Conservation (phyloP, 1,284 basidiomycete genomes). For the Phellopilus nigrolimitatus region DNA sequence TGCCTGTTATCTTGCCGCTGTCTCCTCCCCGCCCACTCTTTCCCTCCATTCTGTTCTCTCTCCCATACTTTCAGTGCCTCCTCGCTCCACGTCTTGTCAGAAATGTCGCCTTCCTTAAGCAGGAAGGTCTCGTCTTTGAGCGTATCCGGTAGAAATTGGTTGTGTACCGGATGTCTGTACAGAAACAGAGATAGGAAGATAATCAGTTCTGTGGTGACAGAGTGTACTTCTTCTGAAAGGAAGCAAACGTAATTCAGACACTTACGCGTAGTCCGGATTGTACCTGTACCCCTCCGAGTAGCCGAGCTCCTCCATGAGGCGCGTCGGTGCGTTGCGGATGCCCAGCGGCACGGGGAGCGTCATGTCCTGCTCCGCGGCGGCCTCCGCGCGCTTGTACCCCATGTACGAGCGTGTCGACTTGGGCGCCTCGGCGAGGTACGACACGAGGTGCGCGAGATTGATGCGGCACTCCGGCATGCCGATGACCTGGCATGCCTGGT, state of each 20-base stretch:
- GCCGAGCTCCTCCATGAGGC: constrained; percentile 76
- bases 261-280: constrained; percentile 72
- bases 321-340: constrained; percentile 86
- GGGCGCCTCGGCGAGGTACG: constrained; percentile 77
- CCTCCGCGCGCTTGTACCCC: constrained; percentile 71
- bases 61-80: constrained; percentile 73
- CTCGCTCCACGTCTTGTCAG: constrained; percentile 71
- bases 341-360: constrained; percentile 67
- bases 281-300: constrained; percentile 74
- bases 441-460: constrained; percentile 75
- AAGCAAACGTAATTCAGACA: constrained; percentile 20
- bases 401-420: constrained; percentile 81
- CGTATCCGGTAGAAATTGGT: constrained; percentile 51
- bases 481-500: constrained; percentile 76
- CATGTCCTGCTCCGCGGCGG: constrained; percentile 48
- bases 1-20: not conserved
- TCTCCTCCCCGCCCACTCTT: constrained; percentile 56
- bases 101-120: constrained; percentile 44
- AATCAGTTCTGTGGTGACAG: no score
- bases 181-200: constrained; percentile 8
- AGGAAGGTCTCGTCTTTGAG: constrained; percentile 47
- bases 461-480: constrained; percentile 83
- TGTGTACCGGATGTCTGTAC: constrained; percentile 66
- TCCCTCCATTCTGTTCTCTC: constrained; percentile 52
- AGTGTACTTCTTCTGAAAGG: no score